phyloP scores from a whole-genome alignment of 169 alveolate genomes.

The Plasmodium fragile region DNA sequence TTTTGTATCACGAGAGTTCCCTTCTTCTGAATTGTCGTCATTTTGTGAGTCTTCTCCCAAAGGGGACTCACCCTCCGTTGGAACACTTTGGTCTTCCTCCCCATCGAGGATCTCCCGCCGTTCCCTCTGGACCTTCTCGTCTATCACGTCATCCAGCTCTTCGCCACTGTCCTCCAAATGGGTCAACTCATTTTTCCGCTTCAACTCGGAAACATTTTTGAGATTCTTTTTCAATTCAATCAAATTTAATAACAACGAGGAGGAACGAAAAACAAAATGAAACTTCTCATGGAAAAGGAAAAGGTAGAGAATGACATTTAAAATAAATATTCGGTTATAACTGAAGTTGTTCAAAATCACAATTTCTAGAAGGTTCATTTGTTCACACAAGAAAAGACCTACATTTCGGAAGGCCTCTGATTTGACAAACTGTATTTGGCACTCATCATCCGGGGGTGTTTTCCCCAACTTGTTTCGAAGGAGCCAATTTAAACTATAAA shows the following conservation, averaged over 20 bases:
- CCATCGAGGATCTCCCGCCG: not conserved
- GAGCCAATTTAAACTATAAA: constrained; percentile 65
- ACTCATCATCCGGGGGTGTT: not conserved
- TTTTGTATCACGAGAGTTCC: not conserved
- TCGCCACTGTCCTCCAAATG: constrained; percentile 2
- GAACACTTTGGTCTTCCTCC: constrained; percentile 1
- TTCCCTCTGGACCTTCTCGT: not conserved
- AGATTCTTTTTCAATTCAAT: constrained; percentile 51
- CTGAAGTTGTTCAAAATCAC: constrained; percentile 23
- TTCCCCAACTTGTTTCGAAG: constrained; percentile 16
- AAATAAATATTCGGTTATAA: constrained; percentile 33
- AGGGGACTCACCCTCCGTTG: not conserved
- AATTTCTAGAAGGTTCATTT: constrained; percentile 32
- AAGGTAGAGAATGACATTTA: constrained; percentile 41
- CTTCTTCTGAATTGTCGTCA: not conserved
- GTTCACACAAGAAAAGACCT: constrained; percentile 41
- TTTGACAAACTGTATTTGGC: not conserved
- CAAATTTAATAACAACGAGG: constrained; percentile 18
- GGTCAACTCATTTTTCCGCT: constrained; percentile 6
- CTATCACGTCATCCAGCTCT: not conserved
- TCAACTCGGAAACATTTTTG: constrained; percentile 14
- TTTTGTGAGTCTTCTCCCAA: not conserved
- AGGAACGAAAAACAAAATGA: constrained; percentile 6
- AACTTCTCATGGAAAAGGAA: constrained; percentile 50
- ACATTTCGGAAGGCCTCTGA: constrained; percentile 2